Conservation (phyloP, 129 eudicot genomes). For the Cynara cardunculus region DNA sequence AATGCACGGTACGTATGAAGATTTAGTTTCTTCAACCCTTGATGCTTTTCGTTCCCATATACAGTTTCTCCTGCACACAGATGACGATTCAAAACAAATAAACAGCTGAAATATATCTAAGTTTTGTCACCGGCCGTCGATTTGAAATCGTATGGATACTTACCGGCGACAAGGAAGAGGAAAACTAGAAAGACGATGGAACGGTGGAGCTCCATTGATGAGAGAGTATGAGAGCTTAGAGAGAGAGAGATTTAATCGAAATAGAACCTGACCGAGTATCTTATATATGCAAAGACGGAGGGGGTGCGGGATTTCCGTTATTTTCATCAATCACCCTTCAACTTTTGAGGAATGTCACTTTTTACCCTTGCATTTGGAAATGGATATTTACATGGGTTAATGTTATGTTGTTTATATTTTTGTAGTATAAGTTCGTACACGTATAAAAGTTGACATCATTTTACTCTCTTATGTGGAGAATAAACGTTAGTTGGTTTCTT, state of each 20-base stretch:
- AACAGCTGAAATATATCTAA: neutral
- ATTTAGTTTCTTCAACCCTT: neutral
- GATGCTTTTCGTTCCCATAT: conserved; percentile 5
- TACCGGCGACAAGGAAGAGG: conserved; percentile 37
- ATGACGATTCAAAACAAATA: neutral
- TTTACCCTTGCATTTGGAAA: neutral
- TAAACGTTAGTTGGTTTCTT: too few species aligned
- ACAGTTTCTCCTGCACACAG: conserved; percentile 18
- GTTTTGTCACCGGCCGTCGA: neutral
- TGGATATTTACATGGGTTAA: neutral
- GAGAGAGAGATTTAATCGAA: neutral
- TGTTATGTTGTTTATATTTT: too few species aligned
- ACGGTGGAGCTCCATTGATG: conserved; percentile 36
- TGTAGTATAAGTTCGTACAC: too few species aligned
- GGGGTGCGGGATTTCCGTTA: neutral
- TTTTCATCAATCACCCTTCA: neutral
- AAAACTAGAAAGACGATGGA: conserved; percentile 18
- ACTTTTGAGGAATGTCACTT: neutral
- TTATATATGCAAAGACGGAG: conserved; percentile 6
- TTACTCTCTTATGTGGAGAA: too few species aligned
- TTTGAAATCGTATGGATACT: neutral
- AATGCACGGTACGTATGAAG: neutral
- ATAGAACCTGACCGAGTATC: conserved; percentile 5
- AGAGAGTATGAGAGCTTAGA: neutral
- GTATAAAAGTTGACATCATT: too few species aligned